Base-by-base conservation (phyloP, 805 yeast species). In the Saccharomyces jurei region DNA sequence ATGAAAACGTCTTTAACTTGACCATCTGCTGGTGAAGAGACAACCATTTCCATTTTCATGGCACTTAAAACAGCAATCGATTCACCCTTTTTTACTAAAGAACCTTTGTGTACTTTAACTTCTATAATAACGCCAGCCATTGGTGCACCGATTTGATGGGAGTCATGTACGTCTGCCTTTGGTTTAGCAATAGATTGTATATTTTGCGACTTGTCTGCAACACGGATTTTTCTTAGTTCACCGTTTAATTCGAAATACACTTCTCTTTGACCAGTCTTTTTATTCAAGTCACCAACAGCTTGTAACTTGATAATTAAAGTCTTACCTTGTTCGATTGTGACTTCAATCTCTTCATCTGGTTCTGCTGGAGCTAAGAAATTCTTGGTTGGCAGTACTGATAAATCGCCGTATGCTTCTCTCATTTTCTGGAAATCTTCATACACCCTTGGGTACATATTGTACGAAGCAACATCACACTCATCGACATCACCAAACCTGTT, bases 11-110 rank as follows among this genome's bases (percentile, higher is more conserved):
- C 89, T 50, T 86, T 84, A 58, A 94, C 82, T 68, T 80, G 82
- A 71, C 99, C 99, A 56, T 85, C 79, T 56, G 83, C 86, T 53
- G 96, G 96, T 25, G 99, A 92, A 70, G 89, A 82, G 64, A 92
- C 91, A 52, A 94, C 96, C 97, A 94, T 94, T 78, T 94, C 99
- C 99, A 92, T 92, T 82, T 92, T 92, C 99, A 92, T 92, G 60
- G 99, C 99, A 70, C 92, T 83, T 69, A 92, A 80, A 27, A 92
- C 96, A 58, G 96, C 95, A 60, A 92, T 72, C 32, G 97, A 91
- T 70, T 92, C 96, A 61, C 99, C 99, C 82, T 92, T 92, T 81
- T 89, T 89, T 61, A 94, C 96, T 60, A 86, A 86, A 52, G 84
- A 80, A 57, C 95, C 96, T 62, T 82, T 81, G 77, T 89, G 88